Percentiles rank a stretch among this genome's conserved stretches.
Conservation (phyloP, 2,329 filamentous ascomycete genomes). For the Dactylellina drechsleri region DNA sequence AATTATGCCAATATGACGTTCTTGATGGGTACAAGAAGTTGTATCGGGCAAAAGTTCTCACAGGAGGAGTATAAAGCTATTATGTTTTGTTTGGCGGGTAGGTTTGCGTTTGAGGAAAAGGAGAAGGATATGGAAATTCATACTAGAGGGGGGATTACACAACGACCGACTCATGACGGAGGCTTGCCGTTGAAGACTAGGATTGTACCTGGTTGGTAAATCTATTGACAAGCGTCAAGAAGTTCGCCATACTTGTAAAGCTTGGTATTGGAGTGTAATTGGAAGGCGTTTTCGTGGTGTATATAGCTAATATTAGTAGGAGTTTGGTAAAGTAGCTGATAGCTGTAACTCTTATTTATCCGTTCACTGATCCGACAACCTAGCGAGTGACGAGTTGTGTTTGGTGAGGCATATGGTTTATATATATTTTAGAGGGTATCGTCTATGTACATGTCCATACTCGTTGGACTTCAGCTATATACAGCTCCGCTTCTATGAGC, state of each 20-base stretch:
- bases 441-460: conserved; percentile 39
- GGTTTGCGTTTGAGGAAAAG: conserved; percentile 76
- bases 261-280: too few species aligned
- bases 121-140: conserved; percentile 71
- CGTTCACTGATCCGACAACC: too few species aligned
- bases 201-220: conserved; percentile 74
- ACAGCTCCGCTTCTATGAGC: background rate
- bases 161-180: conserved; percentile 70
- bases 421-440: conserved; percentile 52
- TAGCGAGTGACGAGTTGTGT: background rate
- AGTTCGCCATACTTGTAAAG: too few species aligned
- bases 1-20: conserved; percentile 86
- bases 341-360: too few species aligned
- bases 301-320: too few species aligned
- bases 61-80: conserved; percentile 86
- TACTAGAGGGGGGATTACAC: conserved; percentile 77
- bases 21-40: conserved; percentile 83
- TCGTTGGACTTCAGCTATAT: conserved; percentile 4
- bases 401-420: background rate
- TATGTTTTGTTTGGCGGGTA: conserved; percentile 78
- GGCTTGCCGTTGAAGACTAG: conserved; percentile 77
- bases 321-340: too few species aligned
- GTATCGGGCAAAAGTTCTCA: conserved; percentile 84
- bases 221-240: too few species aligned
- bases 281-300: too few species aligned